Evolutionary conservation across 768 basidiomycete species (phyloP).

Genomic region (Boletus rex-veris): DNA sequence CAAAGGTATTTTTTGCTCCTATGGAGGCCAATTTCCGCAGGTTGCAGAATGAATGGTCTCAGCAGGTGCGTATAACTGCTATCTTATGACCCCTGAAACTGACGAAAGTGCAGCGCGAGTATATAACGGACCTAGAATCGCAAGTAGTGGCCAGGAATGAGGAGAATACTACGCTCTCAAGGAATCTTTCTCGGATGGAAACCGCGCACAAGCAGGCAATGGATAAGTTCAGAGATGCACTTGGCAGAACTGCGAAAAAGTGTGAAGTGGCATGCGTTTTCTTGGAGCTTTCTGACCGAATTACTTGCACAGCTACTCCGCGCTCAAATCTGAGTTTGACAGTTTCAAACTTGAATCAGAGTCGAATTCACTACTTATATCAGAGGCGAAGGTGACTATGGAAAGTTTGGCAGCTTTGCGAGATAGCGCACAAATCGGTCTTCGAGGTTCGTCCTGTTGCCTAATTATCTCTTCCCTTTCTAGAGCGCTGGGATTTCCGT

Average conservation of each 20-base stretch:
- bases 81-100: not conserved
- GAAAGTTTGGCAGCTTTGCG: conserved; percentile 26
- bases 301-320: conserved; percentile 22
- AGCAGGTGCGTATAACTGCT: conserved; percentile 8
- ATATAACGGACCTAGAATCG: conserved; percentile 19
- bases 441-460: conserved; percentile 26
- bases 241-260: conserved; percentile 19
- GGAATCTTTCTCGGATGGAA: conserved; percentile 13
- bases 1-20: conserved; percentile 3
- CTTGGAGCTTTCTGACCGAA: not conserved
- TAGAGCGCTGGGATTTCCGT: not conserved
- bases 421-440: conserved; percentile 13
- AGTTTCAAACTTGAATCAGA: conserved; percentile 24
- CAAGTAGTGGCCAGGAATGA: conserved; percentile 16
- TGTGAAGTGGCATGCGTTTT: conserved; percentile 1
- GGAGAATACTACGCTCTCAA: conserved; percentile 11
- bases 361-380: conserved; percentile 19
- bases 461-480: not conserved
- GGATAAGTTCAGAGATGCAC: conserved; percentile 16
- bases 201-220: conserved; percentile 9
- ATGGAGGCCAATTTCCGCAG: not conserved
- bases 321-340: conserved; percentile 30
- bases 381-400: conserved; percentile 25
- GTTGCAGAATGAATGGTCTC: conserved; percentile 6
- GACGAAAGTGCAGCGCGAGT: conserved; percentile 13